A percentile compares a stretch with the other conserved stretches of the same genome.
These are phyloP conservation scores for Gossypium anomalum DNA, from an alignment of 345 rosid genomes.

Conservation along the genomic window DNA sequence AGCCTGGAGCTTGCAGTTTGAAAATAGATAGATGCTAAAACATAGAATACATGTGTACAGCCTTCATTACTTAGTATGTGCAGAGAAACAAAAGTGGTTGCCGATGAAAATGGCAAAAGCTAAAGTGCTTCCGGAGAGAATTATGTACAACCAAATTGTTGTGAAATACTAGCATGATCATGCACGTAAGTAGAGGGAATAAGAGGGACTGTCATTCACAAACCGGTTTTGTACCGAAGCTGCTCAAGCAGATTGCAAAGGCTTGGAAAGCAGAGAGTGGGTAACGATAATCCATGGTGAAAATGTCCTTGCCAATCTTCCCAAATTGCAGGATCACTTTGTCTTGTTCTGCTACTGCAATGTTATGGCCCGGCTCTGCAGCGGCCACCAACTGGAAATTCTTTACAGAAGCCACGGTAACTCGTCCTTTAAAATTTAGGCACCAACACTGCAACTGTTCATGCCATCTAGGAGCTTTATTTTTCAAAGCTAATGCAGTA, in stretches of 20 bases:
- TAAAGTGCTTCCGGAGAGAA: conserved; percentile 23
- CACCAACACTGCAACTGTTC: conserved; percentile 97
- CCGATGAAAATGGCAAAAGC: conserved; percentile 14
- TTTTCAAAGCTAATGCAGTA: conserved; percentile 56
- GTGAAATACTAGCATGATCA: conserved; percentile 19
- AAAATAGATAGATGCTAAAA: conserved; percentile 19
- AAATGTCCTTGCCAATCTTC: conserved; percentile 88
- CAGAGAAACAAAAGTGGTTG: neutral
- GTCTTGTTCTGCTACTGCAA: conserved; percentile 61
- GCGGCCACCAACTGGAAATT: conserved; percentile 88
- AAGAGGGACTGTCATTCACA: conserved; percentile 52
- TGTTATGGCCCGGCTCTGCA: conserved; percentile 41
- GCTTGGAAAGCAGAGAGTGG: conserved; percentile 97
- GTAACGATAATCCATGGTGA: conserved; percentile 91
- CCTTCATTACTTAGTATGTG: conserved; percentile 9
- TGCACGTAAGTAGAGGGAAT: conserved; percentile 8
- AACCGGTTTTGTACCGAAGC: conserved; percentile 92
- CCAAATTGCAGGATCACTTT: conserved; percentile 86
- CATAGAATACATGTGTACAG: conserved; percentile 12
- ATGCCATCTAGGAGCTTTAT: conserved; percentile 95
- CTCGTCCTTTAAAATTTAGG: conserved; percentile 86
- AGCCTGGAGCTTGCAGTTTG: conserved; percentile 1
- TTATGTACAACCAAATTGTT: conserved; percentile 37
- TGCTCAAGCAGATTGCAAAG: conserved; percentile 87
- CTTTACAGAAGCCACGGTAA: conserved; percentile 88